phyloP scores from a whole-genome alignment of 805 yeast species.

The Kluyveromyces nonfermentans region DNA sequence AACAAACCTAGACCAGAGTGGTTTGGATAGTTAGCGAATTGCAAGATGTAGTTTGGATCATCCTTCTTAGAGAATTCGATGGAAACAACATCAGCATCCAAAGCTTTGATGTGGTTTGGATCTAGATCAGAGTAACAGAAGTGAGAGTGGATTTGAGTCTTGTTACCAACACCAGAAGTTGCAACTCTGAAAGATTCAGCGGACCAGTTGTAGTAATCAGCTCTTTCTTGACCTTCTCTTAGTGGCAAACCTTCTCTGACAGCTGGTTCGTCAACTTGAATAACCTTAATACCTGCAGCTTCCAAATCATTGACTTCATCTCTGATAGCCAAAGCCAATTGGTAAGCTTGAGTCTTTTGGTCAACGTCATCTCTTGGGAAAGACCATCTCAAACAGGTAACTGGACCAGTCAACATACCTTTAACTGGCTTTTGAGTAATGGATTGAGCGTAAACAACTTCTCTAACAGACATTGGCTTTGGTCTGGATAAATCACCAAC shows the following conservation, averaged over 20 bases:
- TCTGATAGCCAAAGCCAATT: conserved; percentile 94
- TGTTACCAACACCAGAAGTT: conserved; percentile 92
- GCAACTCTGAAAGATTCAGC: conserved; percentile 99
- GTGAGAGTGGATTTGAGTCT: conserved; percentile 98
- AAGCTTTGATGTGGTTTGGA: conserved; percentile 98
- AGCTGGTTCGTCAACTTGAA: conserved; percentile 99
- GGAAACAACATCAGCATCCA: conserved; percentile 98
- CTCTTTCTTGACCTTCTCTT: conserved; percentile 95
- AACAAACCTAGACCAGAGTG: conserved; percentile 99
- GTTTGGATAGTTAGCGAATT: conserved; percentile 97
- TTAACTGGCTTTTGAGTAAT: conserved; percentile 92
- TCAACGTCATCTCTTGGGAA: conserved; percentile 99
- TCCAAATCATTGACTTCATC: conserved; percentile 98
- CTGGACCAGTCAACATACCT: conserved; percentile 99
- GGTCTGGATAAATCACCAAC: conserved; percentile 99
- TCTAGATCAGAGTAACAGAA: conserved; percentile 99
- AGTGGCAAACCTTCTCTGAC: conserved; percentile 99
- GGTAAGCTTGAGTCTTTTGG: conserved; percentile 88
- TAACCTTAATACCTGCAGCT: conserved; percentile 95
- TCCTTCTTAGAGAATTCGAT: conserved; percentile 99
- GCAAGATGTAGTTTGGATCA: conserved; percentile 95
- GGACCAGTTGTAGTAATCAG: conserved; percentile 96
- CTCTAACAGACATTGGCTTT: conserved; percentile 96
- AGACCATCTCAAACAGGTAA: conserved; percentile 99
- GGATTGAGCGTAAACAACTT: conserved; percentile 98